Percentiles rank a stretch among this genome's conserved stretches.
Evolutionary conservation across 1,139 yeast genomes (phyloP).

Genomic region (Nakaseomyces kungkrabaensis): DNA sequence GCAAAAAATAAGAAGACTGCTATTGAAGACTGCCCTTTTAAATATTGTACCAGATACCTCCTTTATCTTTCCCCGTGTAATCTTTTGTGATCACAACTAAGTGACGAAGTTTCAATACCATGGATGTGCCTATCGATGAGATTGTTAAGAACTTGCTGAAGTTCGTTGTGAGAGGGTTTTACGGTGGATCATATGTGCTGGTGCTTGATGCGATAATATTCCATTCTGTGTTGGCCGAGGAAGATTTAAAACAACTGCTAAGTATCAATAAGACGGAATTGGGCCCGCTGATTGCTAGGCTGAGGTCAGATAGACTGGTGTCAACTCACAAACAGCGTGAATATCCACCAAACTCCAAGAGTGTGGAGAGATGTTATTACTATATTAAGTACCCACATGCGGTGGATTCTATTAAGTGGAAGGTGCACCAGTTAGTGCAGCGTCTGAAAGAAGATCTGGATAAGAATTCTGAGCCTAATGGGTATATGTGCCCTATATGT

Average conservation of each 20-base stretch:
- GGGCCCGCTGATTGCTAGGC: conserved; percentile 67
- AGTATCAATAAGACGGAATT: conserved; percentile 83
- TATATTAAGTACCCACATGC: conserved; percentile 88
- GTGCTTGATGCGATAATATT: conserved; percentile 82
- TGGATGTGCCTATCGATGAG: conserved; percentile 32
- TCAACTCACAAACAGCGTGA: conserved; percentile 69
- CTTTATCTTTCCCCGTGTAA: no score
- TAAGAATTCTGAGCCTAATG: conserved; percentile 82
- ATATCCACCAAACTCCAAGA: conserved; percentile 63
- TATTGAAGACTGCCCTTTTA: no score
- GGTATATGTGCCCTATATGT: conserved; percentile 85
- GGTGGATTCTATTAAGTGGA: conserved; percentile 93
- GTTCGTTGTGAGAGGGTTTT: conserved; percentile 79
- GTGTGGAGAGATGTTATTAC: conserved; percentile 68
- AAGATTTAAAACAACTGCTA: conserved; percentile 69
- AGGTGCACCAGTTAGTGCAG: conserved; percentile 78
- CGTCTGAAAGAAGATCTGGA: conserved; percentile 71
- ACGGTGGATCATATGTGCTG: conserved; percentile 72
- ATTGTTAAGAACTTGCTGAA: conserved; percentile 31
- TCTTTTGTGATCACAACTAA: no score
- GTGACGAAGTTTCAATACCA: conserved; percentile 1
- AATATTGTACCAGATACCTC: no score
- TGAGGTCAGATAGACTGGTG: conserved; percentile 73
- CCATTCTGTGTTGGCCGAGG: conserved; percentile 91
- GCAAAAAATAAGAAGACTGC: no score